Evolutionary conservation across 2,329 filamentous ascomycete species (phyloP).

Genomic region (Exophiala oligosperma): DNA sequence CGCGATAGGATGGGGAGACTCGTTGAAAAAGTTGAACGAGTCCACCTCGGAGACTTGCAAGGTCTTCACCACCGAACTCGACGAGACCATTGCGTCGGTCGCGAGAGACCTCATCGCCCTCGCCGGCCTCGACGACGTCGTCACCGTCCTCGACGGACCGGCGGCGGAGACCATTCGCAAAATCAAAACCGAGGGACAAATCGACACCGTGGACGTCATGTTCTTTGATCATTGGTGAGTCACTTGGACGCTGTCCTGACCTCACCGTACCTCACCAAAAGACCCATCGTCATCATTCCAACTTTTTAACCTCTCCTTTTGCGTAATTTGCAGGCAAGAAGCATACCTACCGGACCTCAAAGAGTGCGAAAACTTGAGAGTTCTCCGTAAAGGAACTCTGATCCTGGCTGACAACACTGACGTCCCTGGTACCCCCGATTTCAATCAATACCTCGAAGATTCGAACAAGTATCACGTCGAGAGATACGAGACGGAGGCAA

Average conservation of each 20-base stretch:
- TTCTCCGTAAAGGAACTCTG: conserved; percentile 36
- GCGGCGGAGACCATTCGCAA: conserved; percentile 27
- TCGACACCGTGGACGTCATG: conserved; percentile 35
- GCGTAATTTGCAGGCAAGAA: conserved; percentile 24
- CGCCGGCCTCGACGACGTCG: conserved; percentile 33
- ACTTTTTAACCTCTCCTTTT: too few species aligned
- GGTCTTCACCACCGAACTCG: conserved; percentile 41
- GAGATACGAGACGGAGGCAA: background rate
- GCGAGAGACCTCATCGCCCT: conserved; percentile 32
- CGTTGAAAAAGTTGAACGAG: conserved; percentile 28
- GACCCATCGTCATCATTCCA: too few species aligned
- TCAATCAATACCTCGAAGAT: conserved; percentile 38
- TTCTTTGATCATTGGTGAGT: conserved; percentile 38
- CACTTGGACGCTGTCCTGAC: too few species aligned
- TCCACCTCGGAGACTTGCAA: conserved; percentile 13
- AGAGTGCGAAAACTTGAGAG: conserved; percentile 35
- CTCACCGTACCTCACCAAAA: too few species aligned
- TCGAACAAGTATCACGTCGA: background rate
- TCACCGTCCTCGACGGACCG: conserved; percentile 31
- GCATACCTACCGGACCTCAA: conserved; percentile 40
- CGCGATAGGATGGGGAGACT: conserved; percentile 33
- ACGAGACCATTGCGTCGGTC: conserved; percentile 29
- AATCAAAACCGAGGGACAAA: conserved; percentile 29
- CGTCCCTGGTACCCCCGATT: conserved; percentile 44
- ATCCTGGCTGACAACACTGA: conserved; percentile 48